Percentiles rank a stretch among this genome's conserved stretches.
Evolutionary conservation across 2,329 filamentous ascomycete species (phyloP).

Genomic region (Coniochaeta sp.): DNA sequence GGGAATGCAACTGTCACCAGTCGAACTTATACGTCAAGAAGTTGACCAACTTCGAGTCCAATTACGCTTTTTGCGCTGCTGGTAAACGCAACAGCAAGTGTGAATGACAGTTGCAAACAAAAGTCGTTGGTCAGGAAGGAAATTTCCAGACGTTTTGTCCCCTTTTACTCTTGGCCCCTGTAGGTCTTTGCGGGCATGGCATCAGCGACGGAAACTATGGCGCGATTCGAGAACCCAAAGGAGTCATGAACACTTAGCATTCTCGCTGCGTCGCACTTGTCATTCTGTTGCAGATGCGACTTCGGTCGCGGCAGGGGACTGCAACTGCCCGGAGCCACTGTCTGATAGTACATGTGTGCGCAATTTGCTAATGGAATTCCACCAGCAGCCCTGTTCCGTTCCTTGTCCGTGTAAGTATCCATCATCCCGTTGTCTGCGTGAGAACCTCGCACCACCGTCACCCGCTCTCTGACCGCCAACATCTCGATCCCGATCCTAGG

Average conservation of each 20-base stretch:
- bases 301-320: background rate
- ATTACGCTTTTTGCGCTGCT: background rate
- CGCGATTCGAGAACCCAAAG: slow-evolving; percentile 14
- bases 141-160: background rate
- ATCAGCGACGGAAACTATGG: slow-evolving; percentile 19
- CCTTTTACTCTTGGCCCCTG: background rate
- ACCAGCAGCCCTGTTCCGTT: slow-evolving; percentile 6
- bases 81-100: background rate
- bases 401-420: slow-evolving; percentile 2
- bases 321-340: background rate
- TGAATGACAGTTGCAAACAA: too few relatives aligned
- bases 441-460: background rate
- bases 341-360: slow-evolving; percentile 10
- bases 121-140: background rate
- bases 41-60: background rate
- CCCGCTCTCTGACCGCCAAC: background rate
- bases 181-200: slow-evolving; percentile 10
- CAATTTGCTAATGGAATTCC: slow-evolving; percentile 14
- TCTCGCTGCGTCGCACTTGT: background rate
- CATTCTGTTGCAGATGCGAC: background rate
- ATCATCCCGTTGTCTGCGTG: background rate
- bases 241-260: background rate
- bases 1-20: background rate
- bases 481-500: background rate
- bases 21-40: background rate